Evolutionary conservation across 2,329 filamentous ascomycete genomes (phyloP).

Genomic region (Zasmidium citrigriseum): DNA sequence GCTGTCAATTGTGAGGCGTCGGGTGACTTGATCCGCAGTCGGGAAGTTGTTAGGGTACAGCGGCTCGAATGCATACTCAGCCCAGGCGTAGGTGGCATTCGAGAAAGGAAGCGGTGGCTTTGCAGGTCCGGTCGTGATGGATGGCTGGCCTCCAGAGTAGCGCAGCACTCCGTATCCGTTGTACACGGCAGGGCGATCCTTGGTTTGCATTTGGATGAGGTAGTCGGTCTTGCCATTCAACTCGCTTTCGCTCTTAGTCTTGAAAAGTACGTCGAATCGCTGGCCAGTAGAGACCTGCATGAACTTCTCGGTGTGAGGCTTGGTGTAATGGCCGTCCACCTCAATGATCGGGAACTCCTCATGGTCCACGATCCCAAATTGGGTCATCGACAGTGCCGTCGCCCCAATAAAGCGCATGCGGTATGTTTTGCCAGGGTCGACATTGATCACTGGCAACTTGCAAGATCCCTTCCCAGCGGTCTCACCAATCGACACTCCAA

Average conservation of each 20-base stretch:
- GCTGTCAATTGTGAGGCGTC: conserved; percentile 36
- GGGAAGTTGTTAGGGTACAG: conserved; percentile 36
- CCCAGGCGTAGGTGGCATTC: conserved; percentile 38
- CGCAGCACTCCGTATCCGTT: conserved; percentile 53
- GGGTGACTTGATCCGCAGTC: conserved; percentile 35
- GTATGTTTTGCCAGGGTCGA: conserved; percentile 63
- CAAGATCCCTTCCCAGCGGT: conserved; percentile 23
- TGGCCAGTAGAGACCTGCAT: conserved; percentile 62
- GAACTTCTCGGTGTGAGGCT: conserved; percentile 48
- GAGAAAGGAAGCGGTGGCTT: conserved; percentile 34
- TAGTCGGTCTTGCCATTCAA: conserved; percentile 43
- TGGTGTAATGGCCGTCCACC: conserved; percentile 58
- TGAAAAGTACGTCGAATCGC: conserved; percentile 60
- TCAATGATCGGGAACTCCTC: conserved; percentile 59
- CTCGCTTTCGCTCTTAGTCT: conserved; percentile 52
- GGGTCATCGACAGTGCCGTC: conserved; percentile 56
- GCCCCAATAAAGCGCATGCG: conserved; percentile 62
- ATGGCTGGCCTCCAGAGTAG: conserved; percentile 36
- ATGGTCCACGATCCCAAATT: conserved; percentile 60
- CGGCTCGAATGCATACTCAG: conserved; percentile 42
- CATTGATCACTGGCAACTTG: conserved; percentile 51
- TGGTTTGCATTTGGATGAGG: conserved; percentile 52
- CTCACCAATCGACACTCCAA: conserved; percentile 22
- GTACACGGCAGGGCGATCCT: conserved; percentile 50
- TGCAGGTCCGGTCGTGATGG: conserved; percentile 20